phyloP scores from a whole-genome alignment of 1,139 yeast genomes.

The Pichia sp. region DNA sequence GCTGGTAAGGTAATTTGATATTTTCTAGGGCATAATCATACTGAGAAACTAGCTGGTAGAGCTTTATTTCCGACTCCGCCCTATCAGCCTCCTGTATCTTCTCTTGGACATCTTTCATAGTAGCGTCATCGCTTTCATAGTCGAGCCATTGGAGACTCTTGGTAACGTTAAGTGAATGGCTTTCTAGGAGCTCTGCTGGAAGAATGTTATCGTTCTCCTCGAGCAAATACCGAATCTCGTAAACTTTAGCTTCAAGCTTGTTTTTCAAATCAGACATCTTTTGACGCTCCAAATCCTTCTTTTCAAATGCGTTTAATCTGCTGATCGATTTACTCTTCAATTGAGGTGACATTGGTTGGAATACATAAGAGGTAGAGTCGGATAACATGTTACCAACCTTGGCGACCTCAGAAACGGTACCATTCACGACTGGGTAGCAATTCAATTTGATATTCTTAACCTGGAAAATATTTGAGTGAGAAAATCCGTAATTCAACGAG shows the following conservation, averaged over 20 bases:
- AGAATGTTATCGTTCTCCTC: constrained; percentile 42
- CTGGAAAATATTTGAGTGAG: constrained; percentile 48
- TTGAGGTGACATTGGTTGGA: constrained; percentile 43
- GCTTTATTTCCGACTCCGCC: constrained; percentile 36
- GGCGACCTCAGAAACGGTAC: constrained; percentile 1
- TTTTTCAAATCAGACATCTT: constrained; percentile 49
- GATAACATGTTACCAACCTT: constrained; percentile 14
- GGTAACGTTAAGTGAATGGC: constrained; percentile 38
- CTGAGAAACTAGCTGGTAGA: constrained; percentile 35
- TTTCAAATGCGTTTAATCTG: constrained; percentile 24
- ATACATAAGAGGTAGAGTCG: constrained; percentile 36
- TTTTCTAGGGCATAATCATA: constrained; percentile 2
- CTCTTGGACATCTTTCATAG: constrained; percentile 21
- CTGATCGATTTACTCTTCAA: constrained; percentile 36
- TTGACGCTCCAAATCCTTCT: constrained; percentile 45
- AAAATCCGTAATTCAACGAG: constrained; percentile 44
- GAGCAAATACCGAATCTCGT: constrained; percentile 50
- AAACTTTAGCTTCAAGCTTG: constrained; percentile 53
- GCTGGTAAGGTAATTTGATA: constrained; percentile 5
- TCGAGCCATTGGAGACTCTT: constrained; percentile 77
- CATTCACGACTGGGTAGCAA: constrained; percentile 17
- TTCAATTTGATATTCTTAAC: constrained; percentile 37
- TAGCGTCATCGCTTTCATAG: constrained; percentile 59
- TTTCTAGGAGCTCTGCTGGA: constrained; percentile 36
- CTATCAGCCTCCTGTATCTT: constrained; percentile 23